Evolutionary conservation across 2,329 filamentous ascomycete genomes (phyloP).

Genomic region (Teratosphaeria destructans): DNA sequence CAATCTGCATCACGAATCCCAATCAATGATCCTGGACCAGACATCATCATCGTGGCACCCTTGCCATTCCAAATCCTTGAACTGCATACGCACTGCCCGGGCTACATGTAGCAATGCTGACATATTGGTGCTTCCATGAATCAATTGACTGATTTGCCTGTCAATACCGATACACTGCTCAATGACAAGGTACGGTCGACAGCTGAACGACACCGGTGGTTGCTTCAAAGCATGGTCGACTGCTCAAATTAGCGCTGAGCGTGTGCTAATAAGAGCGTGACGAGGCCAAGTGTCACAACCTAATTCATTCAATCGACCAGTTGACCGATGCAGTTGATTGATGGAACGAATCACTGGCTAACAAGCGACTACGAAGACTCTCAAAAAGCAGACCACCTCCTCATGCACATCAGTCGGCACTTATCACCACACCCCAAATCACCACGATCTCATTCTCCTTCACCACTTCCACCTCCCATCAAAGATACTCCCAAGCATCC

Average conservation of each 20-base stretch:
- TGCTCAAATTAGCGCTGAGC: too few relatives aligned
- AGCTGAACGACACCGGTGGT: too few relatives aligned
- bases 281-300: too few relatives aligned
- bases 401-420: not conserved
- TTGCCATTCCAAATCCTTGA: not conserved
- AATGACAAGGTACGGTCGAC: too few relatives aligned
- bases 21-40: not conserved
- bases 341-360: not conserved
- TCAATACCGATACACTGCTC: too few relatives aligned
- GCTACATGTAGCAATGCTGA: not conserved
- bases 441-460: not conserved
- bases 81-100: not conserved
- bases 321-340: too few relatives aligned
- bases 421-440: not conserved
- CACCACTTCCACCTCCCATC: not conserved
- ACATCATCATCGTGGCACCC: not conserved
- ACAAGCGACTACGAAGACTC: not conserved
- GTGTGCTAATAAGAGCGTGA: too few relatives aligned
- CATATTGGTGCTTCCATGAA: not conserved
- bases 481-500: conserved; percentile 20
- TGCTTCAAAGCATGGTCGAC: too few relatives aligned
- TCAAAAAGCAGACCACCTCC: not conserved
- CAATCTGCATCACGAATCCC: not conserved
- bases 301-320: too few relatives aligned
- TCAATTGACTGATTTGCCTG: too few relatives aligned